phyloP scores from a whole-genome alignment of 305 asterid species.

The Ilex paraguariensis region DNA sequence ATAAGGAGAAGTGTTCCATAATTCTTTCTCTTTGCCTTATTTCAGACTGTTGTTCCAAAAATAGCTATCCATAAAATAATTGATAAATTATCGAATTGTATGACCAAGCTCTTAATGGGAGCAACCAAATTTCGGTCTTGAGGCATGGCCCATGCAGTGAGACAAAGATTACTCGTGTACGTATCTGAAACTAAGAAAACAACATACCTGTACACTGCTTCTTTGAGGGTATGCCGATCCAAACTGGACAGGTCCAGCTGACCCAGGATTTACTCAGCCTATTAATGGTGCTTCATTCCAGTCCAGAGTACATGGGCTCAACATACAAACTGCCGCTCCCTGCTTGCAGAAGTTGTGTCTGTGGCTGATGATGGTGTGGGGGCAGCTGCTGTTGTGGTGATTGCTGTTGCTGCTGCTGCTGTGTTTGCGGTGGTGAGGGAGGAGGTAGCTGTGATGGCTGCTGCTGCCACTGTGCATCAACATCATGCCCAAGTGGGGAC shows the following conservation, averaged over 20 bases:
- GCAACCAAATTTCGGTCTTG: no score
- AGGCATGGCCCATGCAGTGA: no score
- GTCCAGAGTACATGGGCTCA: slow-evolving; percentile 27
- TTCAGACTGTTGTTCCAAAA: no score
- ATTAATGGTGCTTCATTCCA: slow-evolving; percentile 30
- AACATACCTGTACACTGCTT: slow-evolving; percentile 45
- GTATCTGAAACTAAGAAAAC: not conserved
- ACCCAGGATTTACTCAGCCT: slow-evolving; percentile 5
- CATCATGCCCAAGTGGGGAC: slow-evolving; percentile 37
- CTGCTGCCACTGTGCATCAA: slow-evolving; percentile 39
- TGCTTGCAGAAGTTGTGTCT: slow-evolving; percentile 41
- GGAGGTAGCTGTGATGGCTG: slow-evolving; percentile 31
- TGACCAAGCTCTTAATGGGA: no score
- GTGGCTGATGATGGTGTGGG: slow-evolving; percentile 33
- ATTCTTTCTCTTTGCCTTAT: no score
- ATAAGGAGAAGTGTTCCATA: no score
- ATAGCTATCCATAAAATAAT: no score
- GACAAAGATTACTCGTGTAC: no score
- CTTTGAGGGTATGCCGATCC: slow-evolving; percentile 31
- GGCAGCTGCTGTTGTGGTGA: slow-evolving; percentile 21
- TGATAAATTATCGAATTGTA: no score
- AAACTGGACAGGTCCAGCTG: slow-evolving; percentile 13
- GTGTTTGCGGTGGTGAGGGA: slow-evolving; percentile 17
- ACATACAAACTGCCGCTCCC: slow-evolving; percentile 38
- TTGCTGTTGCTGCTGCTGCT: not conserved